Conservation (phyloP, 257 asterid genomes). For the Rhazya stricta region DNA sequence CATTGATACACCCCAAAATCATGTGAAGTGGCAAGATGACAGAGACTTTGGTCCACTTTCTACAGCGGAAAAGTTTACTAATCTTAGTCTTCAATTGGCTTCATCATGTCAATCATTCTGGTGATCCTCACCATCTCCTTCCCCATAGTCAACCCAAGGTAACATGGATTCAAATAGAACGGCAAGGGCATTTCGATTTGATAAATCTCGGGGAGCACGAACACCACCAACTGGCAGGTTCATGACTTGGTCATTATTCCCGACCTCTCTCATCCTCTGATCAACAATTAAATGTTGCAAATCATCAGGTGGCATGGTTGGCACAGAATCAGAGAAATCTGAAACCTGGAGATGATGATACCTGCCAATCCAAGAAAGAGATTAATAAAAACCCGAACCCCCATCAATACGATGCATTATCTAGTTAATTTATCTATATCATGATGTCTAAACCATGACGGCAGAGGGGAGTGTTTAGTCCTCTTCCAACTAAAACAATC, state of each 20-base stretch:
- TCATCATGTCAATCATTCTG: slow-evolving; percentile 34
- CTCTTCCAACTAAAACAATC: not conserved
- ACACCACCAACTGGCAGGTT: slow-evolving; percentile 26
- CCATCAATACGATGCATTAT: not conserved
- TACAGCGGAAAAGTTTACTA: not conserved
- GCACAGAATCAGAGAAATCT: slow-evolving; percentile 75
- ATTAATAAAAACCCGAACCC: not conserved
- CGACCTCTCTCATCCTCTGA: slow-evolving; percentile 51
- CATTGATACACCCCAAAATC: too few species aligned
- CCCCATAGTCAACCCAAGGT: slow-evolving; percentile 75
- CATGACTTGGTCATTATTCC: slow-evolving; percentile 31
- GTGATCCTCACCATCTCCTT: slow-evolving; percentile 31
- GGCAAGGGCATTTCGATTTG: slow-evolving; percentile 67
- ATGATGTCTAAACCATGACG: too few species aligned
- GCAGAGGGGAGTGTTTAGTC: too few species aligned
- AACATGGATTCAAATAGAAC: slow-evolving; percentile 78
- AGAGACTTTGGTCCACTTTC: not conserved
- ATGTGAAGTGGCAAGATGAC: not conserved
- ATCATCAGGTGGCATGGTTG: slow-evolving; percentile 92
- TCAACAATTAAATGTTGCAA: slow-evolving; percentile 72
- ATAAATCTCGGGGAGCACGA: slow-evolving; percentile 42
- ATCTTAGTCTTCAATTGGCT: slow-evolving; percentile 24
- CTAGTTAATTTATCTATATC: not conserved
- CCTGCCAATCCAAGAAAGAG: slow-evolving; percentile 35
- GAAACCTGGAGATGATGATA: slow-evolving; percentile 72